phyloP scores from a whole-genome alignment of 2,329 filamentous ascomycete species.

The Fusarium irregulare region DNA sequence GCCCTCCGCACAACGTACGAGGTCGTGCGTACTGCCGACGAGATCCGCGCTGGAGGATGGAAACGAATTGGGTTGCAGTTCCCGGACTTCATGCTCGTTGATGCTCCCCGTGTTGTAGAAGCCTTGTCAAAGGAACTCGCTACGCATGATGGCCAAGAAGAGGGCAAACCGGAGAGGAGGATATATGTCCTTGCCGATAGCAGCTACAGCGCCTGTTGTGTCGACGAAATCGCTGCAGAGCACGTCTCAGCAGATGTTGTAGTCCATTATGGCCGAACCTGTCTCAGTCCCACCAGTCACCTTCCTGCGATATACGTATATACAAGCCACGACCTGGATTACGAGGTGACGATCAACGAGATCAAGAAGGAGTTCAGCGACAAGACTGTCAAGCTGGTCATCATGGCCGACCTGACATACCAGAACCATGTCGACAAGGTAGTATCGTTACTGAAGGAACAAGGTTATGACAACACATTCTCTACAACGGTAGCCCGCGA shows the following conservation, averaged over 20 bases:
- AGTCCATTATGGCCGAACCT: conserved; percentile 93
- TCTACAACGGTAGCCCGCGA: conserved; percentile 80
- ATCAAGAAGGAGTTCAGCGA: conserved; percentile 78
- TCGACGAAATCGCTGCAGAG: conserved; percentile 96
- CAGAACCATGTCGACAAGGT: conserved; percentile 76
- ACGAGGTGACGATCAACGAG: conserved; percentile 64
- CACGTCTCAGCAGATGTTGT: conserved; percentile 91
- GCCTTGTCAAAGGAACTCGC: conserved; percentile 53
- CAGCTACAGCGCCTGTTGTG: conserved; percentile 96
- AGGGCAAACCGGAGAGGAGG: conserved; percentile 42
- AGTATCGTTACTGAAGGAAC: conserved; percentile 61
- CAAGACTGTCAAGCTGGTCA: conserved; percentile 71
- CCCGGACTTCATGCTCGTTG: conserved; percentile 89
- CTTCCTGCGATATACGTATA: conserved; percentile 93
- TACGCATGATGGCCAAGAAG: conserved; percentile 15
- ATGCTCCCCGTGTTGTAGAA: conserved; percentile 84
- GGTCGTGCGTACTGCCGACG: conserved; percentile 79
- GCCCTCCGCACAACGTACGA: conserved; percentile 85
- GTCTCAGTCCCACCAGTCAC: conserved; percentile 87
- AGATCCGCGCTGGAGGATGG: conserved; percentile 80
- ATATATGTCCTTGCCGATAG: conserved; percentile 94
- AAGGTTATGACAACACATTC: conserved; percentile 77
- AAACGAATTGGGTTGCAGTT: conserved; percentile 90
- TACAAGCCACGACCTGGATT: conserved; percentile 76
- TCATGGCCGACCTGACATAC: conserved; percentile 93